Percentiles rank a stretch among this genome's conserved stretches.
phyloP scores from a whole-genome alignment of 139 green algal genomes.

The Haematococcus sp. region DNA sequence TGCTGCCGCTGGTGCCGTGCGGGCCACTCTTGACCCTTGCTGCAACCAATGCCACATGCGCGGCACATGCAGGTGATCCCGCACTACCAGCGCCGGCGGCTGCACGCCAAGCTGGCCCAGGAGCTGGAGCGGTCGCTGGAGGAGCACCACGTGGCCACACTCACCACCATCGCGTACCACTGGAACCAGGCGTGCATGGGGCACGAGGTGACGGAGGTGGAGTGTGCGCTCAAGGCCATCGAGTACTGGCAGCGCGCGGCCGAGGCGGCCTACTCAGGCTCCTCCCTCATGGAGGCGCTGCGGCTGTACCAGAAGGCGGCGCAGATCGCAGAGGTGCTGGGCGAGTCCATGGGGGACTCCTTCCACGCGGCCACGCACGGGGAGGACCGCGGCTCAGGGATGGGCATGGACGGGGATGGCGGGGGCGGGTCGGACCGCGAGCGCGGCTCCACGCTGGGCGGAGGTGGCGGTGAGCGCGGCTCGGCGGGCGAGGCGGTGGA shows the following conservation, averaged over 20 bases:
- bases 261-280: slow-evolving; percentile 35
- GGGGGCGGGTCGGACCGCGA: background rate
- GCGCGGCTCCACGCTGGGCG: background rate
- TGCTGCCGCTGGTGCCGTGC: background rate
- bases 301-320: slow-evolving; percentile 45
- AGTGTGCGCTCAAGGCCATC: slow-evolving; percentile 47
- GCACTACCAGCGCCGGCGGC: slow-evolving; percentile 51
- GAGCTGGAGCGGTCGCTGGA: slow-evolving; percentile 33
- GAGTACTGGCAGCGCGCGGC: slow-evolving; percentile 42
- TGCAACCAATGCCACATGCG: too few relatives aligned
- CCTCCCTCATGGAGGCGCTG: slow-evolving; percentile 40
- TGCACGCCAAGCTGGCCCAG: slow-evolving; percentile 63
- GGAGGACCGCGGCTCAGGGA: background rate
- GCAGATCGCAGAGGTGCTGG: slow-evolving; percentile 38
- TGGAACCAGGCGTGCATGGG: slow-evolving; percentile 62
- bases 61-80: slow-evolving; percentile 63
- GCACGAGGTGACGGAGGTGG: slow-evolving; percentile 32
- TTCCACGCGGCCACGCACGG: background rate
- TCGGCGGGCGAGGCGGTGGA: background rate
- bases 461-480: background rate
- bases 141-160: slow-evolving; percentile 39
- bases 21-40: too few relatives aligned
- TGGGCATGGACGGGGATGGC: background rate
- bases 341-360: slow-evolving; percentile 26
- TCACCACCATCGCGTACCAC: slow-evolving; percentile 73